phyloP scores from a whole-genome alignment of 306 rosid species.

The Echinosophora koreensis region DNA sequence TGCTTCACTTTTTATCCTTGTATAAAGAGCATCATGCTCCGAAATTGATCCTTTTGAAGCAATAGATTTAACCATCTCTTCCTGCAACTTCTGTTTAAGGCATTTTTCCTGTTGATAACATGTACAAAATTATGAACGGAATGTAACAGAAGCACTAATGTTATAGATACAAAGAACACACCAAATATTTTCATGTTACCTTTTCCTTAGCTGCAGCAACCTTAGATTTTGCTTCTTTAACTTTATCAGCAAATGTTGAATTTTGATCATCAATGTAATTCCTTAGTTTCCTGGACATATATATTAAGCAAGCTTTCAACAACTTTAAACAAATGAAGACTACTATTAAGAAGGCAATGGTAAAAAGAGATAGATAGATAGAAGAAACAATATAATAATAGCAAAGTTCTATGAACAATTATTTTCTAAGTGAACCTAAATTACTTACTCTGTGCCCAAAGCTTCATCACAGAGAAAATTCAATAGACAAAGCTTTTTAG shows the following conservation, averaged over 20 bases:
- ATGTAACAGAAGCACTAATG: background rate
- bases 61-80: constrained; percentile 56
- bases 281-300: constrained; percentile 51
- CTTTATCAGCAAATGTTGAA: constrained; percentile 18
- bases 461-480: constrained; percentile 60
- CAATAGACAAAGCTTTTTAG: constrained; percentile 46
- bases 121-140: background rate
- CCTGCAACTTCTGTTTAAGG: constrained; percentile 43
- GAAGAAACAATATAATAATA: background rate
- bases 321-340: constrained; percentile 33
- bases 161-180: constrained; percentile 12
- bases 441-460: constrained; percentile 52
- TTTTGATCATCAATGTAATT: constrained; percentile 43
- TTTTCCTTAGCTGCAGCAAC: constrained; percentile 50
- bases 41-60: constrained; percentile 36
- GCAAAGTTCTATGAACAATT: background rate
- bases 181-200: constrained; percentile 36
- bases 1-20: constrained; percentile 57
- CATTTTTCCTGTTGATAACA: constrained; percentile 46
- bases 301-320: constrained; percentile 17
- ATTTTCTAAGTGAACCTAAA: constrained; percentile 13
- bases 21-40: constrained; percentile 46
- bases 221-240: constrained; percentile 43
- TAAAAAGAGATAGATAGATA: background rate
- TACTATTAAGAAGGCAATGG: background rate